Conservation (phyloP, 2,329 filamentous ascomycete genomes). For the Simplicillium aogashimaense region DNA sequence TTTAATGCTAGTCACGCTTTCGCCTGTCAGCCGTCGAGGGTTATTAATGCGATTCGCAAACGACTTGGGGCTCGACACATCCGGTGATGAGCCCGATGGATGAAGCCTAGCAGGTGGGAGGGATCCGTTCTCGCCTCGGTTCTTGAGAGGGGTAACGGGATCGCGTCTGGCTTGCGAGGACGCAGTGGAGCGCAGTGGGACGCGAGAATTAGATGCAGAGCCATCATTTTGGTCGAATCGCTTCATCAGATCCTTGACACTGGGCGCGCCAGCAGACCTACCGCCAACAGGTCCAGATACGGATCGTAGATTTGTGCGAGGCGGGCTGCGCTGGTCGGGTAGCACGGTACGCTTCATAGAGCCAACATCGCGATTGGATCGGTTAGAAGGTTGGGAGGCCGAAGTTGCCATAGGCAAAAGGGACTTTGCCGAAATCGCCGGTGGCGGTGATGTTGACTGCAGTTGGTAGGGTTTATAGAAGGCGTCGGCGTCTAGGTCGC, state of each 20-base stretch:
- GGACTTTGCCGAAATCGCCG: not conserved
- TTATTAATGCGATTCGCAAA: constrained; percentile 50
- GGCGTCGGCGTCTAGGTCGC: constrained; percentile 39
- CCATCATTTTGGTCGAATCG: constrained; percentile 59
- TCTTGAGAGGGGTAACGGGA: constrained; percentile 1
- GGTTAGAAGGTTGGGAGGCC: constrained; percentile 31
- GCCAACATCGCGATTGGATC: constrained; percentile 40
- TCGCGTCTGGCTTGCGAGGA: not conserved
- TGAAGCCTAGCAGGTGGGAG: no score
- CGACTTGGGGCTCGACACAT: constrained; percentile 36
- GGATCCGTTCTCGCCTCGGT: constrained; percentile 1
- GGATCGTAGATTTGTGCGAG: constrained; percentile 38
- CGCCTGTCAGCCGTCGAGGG: constrained; percentile 23
- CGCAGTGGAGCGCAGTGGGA: constrained; percentile 18
- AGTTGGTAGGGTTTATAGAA: constrained; percentile 43
- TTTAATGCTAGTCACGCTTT: no score
- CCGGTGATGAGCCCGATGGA: constrained; percentile 2
- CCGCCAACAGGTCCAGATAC: constrained; percentile 46
- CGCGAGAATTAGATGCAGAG: constrained; percentile 20
- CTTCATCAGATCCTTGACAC: constrained; percentile 71
- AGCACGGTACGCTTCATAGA: constrained; percentile 36
- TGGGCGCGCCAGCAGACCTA: constrained; percentile 41
- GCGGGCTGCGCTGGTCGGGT: constrained; percentile 26
- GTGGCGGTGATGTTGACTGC: constrained; percentile 23
- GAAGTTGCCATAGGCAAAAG: constrained; percentile 25